Percentiles rank a stretch among this genome's conserved stretches.
Evolutionary conservation across 2,329 filamentous ascomycete genomes (phyloP).

Genomic region (Colletotrichum plurivorum): DNA sequence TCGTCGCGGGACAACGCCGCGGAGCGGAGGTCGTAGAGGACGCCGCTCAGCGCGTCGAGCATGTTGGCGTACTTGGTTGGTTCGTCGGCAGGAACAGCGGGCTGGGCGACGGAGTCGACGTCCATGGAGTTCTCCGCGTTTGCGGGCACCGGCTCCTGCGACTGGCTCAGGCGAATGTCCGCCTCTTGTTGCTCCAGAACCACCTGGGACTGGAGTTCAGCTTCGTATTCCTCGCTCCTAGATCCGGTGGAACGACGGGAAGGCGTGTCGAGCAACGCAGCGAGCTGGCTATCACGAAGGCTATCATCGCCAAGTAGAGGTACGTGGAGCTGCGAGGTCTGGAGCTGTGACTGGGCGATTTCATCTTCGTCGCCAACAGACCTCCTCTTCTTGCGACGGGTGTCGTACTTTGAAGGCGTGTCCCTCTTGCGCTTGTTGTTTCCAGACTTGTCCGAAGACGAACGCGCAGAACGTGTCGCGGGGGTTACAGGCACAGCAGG

Average conservation of each 20-base stretch:
- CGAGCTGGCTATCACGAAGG: not conserved
- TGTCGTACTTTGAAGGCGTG: conserved; percentile 43
- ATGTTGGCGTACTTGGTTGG: conserved; percentile 60
- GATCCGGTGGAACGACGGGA: conserved; percentile 27
- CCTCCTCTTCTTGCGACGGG: conserved; percentile 46
- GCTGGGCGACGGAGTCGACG: not conserved
- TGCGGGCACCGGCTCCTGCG: conserved; percentile 39
- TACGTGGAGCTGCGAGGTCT: not conserved
- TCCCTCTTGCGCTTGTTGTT: conserved; percentile 50
- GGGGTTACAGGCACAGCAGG: conserved; percentile 35
- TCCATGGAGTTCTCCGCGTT: conserved; percentile 43
- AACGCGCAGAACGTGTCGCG: conserved; percentile 31
- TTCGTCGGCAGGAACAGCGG: conserved; percentile 43
- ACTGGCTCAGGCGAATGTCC: conserved; percentile 47
- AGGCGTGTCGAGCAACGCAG: conserved; percentile 5
- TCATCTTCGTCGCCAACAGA: conserved; percentile 21
- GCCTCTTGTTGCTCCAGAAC: conserved; percentile 57
- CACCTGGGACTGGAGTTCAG: conserved; percentile 58
- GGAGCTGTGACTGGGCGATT: conserved; percentile 3
- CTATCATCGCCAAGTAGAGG: conserved; percentile 16
- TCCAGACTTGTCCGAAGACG: conserved; percentile 42
- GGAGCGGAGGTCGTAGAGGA: conserved; percentile 72
- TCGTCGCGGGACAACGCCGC: conserved; percentile 74
- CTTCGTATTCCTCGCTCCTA: conserved; percentile 51
- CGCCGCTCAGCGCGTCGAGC: conserved; percentile 65